phyloP scores from a whole-genome alignment of 2,329 filamentous ascomycete genomes.

The Orbilia ellipsospora region DNA sequence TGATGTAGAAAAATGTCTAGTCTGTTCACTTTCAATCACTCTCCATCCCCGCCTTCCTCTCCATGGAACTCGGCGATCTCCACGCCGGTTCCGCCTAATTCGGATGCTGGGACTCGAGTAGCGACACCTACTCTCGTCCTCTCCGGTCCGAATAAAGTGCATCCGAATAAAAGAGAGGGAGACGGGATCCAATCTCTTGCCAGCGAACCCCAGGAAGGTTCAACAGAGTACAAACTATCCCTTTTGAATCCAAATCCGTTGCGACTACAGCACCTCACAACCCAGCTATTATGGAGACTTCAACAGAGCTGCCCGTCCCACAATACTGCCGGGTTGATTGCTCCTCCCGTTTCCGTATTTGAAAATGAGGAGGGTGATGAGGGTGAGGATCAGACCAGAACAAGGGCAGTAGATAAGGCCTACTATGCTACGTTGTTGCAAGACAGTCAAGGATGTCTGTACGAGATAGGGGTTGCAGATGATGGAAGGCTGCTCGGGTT shows the following conservation, averaged over 20 bases:
- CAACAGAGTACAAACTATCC: constrained; percentile 96
- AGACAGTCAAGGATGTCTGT: constrained; percentile 90
- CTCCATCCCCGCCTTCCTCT: constrained; percentile 86
- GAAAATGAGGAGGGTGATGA: constrained; percentile 58
- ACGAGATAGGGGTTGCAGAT: constrained; percentile 96
- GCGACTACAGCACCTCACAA: constrained; percentile 89
- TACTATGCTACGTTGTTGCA: constrained; percentile 78
- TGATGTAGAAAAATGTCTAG: constrained; percentile 75
- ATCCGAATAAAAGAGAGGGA: constrained; percentile 64
- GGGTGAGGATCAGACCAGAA: constrained; percentile 70
- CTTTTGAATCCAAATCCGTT: constrained; percentile 65
- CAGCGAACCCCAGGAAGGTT: constrained; percentile 91
- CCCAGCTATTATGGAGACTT: constrained; percentile 91
- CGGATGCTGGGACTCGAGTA: constrained; percentile 60
- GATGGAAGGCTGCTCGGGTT: constrained; percentile 91
- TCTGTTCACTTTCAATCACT: constrained; percentile 92
- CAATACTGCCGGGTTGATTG: constrained; percentile 66
- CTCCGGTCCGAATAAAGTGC: constrained; percentile 53
- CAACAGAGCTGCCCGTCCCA: constrained; percentile 93
- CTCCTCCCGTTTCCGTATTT: constrained; percentile 65
- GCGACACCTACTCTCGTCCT: constrained; percentile 60
- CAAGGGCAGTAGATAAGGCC: constrained; percentile 60
- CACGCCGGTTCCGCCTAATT: constrained; percentile 60
- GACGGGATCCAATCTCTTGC: constrained; percentile 80
- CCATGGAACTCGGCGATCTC: constrained; percentile 78